These are phyloP conservation scores for Solanum infundibuliforme DNA, from an alignment of 257 asterid genomes.

Conservation along the genomic window DNA sequence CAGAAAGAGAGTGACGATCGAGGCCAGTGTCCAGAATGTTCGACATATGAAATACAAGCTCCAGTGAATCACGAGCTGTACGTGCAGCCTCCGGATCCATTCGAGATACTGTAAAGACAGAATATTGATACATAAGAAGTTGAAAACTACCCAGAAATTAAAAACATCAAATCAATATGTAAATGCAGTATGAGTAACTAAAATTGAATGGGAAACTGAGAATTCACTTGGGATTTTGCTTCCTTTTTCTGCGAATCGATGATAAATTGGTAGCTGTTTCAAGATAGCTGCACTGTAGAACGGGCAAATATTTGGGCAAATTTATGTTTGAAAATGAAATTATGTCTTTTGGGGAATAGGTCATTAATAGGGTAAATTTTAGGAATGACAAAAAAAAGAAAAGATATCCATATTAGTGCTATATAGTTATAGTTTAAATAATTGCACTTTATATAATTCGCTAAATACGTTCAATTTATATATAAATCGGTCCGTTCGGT, in stretches of 20 bases:
- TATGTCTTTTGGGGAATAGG: not conserved
- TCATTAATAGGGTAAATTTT: too few relatives aligned
- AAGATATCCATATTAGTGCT: too few relatives aligned
- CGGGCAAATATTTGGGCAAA: not conserved
- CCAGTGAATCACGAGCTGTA: slow-evolving; percentile 74
- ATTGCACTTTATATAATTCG: fast-evolving
- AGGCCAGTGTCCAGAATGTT: slow-evolving; percentile 81
- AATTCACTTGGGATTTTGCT: not conserved
- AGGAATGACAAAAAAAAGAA: too few relatives aligned
- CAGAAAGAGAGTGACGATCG: slow-evolving; percentile 73
- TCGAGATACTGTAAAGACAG: not conserved
- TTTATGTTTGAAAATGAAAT: not conserved
- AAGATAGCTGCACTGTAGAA: not conserved
- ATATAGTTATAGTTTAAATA: too few relatives aligned
- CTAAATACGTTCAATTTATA: too few relatives aligned
- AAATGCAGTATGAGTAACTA: not conserved
- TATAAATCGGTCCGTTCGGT: fast-evolving
- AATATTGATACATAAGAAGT: not conserved
- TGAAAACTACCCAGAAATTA: not conserved
- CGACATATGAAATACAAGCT: slow-evolving; percentile 65
- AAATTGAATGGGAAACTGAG: not conserved
- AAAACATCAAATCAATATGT: not conserved
- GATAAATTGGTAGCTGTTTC: not conserved
- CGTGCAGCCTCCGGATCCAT: slow-evolving; percentile 75
- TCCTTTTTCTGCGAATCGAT: not conserved